Evolutionary conservation across 2,329 filamentous ascomycete species (phyloP).

Genomic region (Byssoonygena ceratinophila): DNA sequence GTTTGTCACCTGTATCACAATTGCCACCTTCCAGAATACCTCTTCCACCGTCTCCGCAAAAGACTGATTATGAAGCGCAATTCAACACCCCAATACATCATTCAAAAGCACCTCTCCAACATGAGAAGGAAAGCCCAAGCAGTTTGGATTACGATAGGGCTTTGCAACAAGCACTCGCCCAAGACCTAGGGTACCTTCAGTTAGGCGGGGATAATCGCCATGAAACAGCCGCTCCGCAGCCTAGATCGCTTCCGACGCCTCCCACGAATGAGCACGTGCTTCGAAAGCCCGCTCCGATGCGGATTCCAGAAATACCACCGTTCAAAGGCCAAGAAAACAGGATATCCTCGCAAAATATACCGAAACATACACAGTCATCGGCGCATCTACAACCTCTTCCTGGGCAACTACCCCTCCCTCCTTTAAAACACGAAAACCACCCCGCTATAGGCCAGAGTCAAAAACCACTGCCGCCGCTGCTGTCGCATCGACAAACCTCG

Average conservation of each 20-base stretch:
- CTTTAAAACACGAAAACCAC: slow-evolving; percentile 19
- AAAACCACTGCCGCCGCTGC: background rate
- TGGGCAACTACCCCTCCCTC: slow-evolving; percentile 23
- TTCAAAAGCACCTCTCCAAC: slow-evolving; percentile 27
- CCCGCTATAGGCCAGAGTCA: slow-evolving; percentile 15
- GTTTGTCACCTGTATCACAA: slow-evolving; percentile 22
- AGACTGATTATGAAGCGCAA: slow-evolving; percentile 39
- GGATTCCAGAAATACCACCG: slow-evolving; percentile 27
- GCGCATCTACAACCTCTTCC: slow-evolving; percentile 16
- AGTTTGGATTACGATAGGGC: slow-evolving; percentile 34
- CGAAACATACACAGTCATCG: slow-evolving; percentile 9
- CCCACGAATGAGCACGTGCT: slow-evolving; percentile 15
- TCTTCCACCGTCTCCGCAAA: slow-evolving; percentile 50
- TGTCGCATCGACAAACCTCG: slow-evolving; percentile 6
- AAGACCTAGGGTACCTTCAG: slow-evolving; percentile 33
- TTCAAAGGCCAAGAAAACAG: slow-evolving; percentile 23
- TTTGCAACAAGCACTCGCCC: slow-evolving; percentile 33
- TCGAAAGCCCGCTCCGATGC: slow-evolving; percentile 23
- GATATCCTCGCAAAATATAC: slow-evolving; percentile 16
- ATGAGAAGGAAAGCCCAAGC: slow-evolving; percentile 29
- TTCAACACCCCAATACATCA: slow-evolving; percentile 38
- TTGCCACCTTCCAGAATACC: slow-evolving; percentile 51
- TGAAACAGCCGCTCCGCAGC: slow-evolving; percentile 16
- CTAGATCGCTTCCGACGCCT: slow-evolving; percentile 11
- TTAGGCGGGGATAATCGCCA: slow-evolving; percentile 24